Base-by-base conservation (phyloP, 2,329 filamentous ascomycete species). In the Fusarium penzigii region DNA sequence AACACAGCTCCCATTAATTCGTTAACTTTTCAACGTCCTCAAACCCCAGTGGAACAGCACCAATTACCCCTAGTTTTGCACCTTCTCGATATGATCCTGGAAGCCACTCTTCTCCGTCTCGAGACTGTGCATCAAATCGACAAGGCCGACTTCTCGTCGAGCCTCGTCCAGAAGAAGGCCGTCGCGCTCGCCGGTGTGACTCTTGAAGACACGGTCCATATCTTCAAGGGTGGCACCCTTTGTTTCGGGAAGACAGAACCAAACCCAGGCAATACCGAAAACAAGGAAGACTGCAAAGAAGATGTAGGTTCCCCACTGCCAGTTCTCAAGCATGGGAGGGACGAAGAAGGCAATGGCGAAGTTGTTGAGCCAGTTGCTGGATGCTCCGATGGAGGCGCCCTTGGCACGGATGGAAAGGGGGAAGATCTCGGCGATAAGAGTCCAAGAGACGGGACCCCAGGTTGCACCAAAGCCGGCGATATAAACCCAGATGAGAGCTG, bases 231-330 rank as follows among this genome's bases (percentile, higher is more conserved):
- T 79, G 36, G 77, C 72, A 42, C 77, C 77, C 62, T 81, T 82
- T 3, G 81, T 84, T 62, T 84, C 80, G 1, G 81, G 81, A 3
- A 83, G 68, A 44, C 72, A 73, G 61, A 79, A 78, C 56, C 70
- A 80, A 8, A 79, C 72, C 65, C 78, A 84, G 6, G 77, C 62
- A 29, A 76, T 72, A 1, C 78, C 74, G 3, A 68, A 63, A 6
- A 77, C 68, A 32, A 80, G 78, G 42, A 80, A 74, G 0, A 71
- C 72, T 6, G 78, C 78, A 57, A 84, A 84, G 70, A 84, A 83
- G 54, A 82, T 79, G 62, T 82, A 84, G 0, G 79, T 79, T 14
- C 80, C 80, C 65, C 75, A 82, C n/a, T 70, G 59, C 55, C 72
- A 55, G 0, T 55, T 53, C 29, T 64, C 52, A 3, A 66, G 54